Base-by-base conservation (phyloP, 83 land plant species). In the Larix sibirica region DNA sequence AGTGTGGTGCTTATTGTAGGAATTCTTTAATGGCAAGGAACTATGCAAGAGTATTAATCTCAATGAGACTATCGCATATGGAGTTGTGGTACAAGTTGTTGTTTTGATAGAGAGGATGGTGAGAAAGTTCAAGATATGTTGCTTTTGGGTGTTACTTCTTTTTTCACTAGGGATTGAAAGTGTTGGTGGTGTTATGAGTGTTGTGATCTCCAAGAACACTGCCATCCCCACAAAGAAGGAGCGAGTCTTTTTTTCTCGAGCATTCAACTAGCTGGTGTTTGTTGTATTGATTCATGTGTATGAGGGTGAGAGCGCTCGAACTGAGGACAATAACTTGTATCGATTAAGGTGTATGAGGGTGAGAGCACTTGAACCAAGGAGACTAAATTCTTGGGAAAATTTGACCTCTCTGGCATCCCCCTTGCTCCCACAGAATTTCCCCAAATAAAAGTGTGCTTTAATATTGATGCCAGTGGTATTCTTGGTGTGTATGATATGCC, bases 181-280 rank as follows among this genome's bases (percentile, higher is more conserved):
- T 7, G 85, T 76, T 3, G 85, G 79, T 33, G 87, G 87, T 8
- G 87, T 83, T 31, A 86, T 86, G 87, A 86, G 66, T 9, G 84
- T 86, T 8, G 40, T 83, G 82, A 83, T 86, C 44, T 85, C 85
- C 0, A 67, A 82, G 31, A 86, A 86, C 71, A 86, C 87, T 50
- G 79, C 81, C 47, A 86, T 86, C 47, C 87, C 87, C 14, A 83
- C 85, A 28, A 83, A 79, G 85, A 86, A 83, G 62, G 87, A 86
- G 79, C 71, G 76, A 73, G 63, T 76, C 4, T 81, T 81, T 69
- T 63, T 83, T 2, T 81, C 86, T 33, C 74, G 62, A 23, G 58
- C 81, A 40, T 85, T 83, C 82, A 86, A 86, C 81, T 78, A 83
- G 64, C 85, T 77, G 0, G 36, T 1, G 36, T 1, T 33, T 18